Percentiles rank a stretch among this genome's conserved stretches.
These are phyloP conservation scores for Salix viminalis DNA, from an alignment of 345 rosid genomes.

Conservation along the genomic window DNA sequence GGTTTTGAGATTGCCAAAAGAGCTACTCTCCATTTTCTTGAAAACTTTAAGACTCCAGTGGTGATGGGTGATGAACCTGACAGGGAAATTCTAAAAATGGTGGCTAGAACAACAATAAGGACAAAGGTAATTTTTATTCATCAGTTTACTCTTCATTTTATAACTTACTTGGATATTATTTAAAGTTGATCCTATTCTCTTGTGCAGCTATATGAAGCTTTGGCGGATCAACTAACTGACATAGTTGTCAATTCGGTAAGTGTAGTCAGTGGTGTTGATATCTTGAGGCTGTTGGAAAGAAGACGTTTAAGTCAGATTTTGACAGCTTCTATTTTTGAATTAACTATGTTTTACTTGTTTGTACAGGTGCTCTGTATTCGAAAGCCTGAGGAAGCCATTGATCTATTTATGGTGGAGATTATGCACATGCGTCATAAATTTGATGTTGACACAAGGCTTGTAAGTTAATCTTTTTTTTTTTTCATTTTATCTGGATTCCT, in stretches of 20 bases:
- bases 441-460: slow-evolving; percentile 93
- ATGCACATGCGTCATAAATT: slow-evolving; percentile 99
- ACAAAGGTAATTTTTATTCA: slow-evolving; percentile 60
- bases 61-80: slow-evolving; percentile 95
- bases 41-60: slow-evolving; percentile 88
- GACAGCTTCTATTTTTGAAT: not conserved
- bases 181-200: slow-evolving; percentile 18
- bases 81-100: slow-evolving; percentile 91
- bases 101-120: slow-evolving; percentile 86
- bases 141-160: not conserved
- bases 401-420: slow-evolving; percentile 96
- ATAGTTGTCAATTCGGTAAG: slow-evolving; percentile 82
- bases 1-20: slow-evolving; percentile 94
- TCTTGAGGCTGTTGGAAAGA: not conserved
- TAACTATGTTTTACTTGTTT: slow-evolving; percentile 9
- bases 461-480: slow-evolving; percentile 21
- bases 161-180: not conserved
- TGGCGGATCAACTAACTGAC: slow-evolving; percentile 94
- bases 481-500: not conserved
- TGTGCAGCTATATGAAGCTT: slow-evolving; percentile 69
- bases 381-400: slow-evolving; percentile 84
- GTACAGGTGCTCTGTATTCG: slow-evolving; percentile 78
- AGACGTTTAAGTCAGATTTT: not conserved
- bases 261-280: not conserved
- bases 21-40: slow-evolving; percentile 90